Percentiles rank a stretch among this genome's conserved stretches.
phyloP scores from a whole-genome alignment of 306 rosid genomes.

The Medicago ruthenica region DNA sequence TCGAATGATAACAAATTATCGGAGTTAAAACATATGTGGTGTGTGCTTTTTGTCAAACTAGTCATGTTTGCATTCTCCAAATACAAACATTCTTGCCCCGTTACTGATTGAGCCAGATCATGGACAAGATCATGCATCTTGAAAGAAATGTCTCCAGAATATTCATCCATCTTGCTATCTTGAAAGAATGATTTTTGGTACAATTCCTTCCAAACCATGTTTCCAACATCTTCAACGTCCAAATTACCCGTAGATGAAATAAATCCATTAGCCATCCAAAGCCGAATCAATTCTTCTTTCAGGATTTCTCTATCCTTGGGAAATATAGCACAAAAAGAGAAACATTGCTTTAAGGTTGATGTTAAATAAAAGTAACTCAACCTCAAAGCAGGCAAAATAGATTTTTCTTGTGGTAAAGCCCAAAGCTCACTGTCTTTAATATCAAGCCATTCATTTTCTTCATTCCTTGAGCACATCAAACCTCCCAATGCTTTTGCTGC shows the following conservation, averaged over 20 bases:
- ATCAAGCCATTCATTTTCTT: too few species aligned
- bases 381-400: not conserved
- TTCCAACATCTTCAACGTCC: not conserved
- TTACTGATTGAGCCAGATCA: constrained; percentile 2
- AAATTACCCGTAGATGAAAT: not conserved
- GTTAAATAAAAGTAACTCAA: not conserved
- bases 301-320: not conserved
- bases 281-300: not conserved
- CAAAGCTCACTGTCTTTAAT: too few species aligned
- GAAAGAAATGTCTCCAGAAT: not conserved
- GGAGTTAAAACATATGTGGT: not conserved
- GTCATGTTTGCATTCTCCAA: not conserved
- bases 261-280: constrained; percentile 1
- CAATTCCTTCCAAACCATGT: not conserved
- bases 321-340: not conserved
- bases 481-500: too few species aligned
- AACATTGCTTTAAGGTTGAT: not conserved
- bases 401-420: too few species aligned
- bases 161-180: not conserved
- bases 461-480: too few species aligned
- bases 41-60: not conserved
- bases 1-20: not conserved
- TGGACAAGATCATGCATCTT: constrained; percentile 25
- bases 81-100: not conserved
- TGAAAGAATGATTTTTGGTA: not conserved